Evolutionary conservation across 2,329 filamentous ascomycete genomes (phyloP), one percentile per base, ranked within the genome.

Genomic region (Hymenoscyphus linearis): DNA sequence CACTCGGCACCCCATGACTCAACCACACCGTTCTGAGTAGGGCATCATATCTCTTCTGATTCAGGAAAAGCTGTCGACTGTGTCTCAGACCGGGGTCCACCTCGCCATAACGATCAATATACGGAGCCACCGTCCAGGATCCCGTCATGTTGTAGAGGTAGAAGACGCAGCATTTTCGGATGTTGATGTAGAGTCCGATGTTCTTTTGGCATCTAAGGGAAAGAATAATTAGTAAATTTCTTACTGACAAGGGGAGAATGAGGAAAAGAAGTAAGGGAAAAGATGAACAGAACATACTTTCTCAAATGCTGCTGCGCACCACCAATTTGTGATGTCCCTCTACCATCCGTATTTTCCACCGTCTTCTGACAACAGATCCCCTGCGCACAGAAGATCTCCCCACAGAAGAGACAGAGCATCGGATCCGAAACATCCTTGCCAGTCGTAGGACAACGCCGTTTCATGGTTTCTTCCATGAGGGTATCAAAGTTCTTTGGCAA

Each of bases 341-440:
- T 64, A 52, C 76, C 70, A 52, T 44, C 61, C 37, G 74, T 60
- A 74, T 71, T 16, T 72, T 73, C 47, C 69, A 74, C 67, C 62
- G 85, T 80, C 68, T 86, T 86, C 71, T 90, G 85, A 74, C 95
- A 99, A 77, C 95, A 99, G 54, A 93, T 88, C 53, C 89, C 91
- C 78, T 99, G 95, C 10, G 89, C 91, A 76, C 95, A 99, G 75
- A 97, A 93, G 47, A 99, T 91, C n/a, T 93, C 92, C 36, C 95
- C 93, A 72, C 95, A 99, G 77, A 97, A 91, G 44, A 99, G 82
- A 72, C 95, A 99, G 40, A 99, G 85, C 66, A 89, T 90, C 0
- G 95, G 92, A 74, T 99, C 96, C 2, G 87, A 88, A 57, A 99
- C 78, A 68, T 97, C 93, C 73, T 95, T 96, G 66, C 92, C 92